Base-by-base conservation (phyloP, 805 yeast genomes). In the Yarrowia bubula region DNA sequence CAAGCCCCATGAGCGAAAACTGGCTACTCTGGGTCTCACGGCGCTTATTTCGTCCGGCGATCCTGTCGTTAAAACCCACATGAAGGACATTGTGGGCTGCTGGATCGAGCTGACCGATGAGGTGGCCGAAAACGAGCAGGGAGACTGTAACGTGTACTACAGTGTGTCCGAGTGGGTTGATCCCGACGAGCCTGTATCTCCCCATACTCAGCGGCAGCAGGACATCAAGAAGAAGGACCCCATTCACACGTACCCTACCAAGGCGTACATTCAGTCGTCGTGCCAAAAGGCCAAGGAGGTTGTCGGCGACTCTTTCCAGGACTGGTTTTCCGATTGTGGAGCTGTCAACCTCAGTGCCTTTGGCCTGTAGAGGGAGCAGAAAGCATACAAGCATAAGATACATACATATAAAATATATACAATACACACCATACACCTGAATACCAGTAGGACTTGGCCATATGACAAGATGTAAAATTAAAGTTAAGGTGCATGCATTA, bases 1-100 rank as follows among this genome's bases (percentile, higher is more conserved):
- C 46, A 91, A 87, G 70, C 92, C 96, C 0, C 81, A 90, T 66
- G 84, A 85, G 69, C 84, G 88, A 67, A 93, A 93, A 74, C 77
- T 87, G 62, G 85, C 83, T 68, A 76, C 86, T 3, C 73, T 90
- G 66, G 95, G 90, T 0, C 73, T 89, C 8, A 76, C 87, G 3
- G 76, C 86, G 10, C 69, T 88, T 60, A 69, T 84, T 11, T 74
- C 80, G 33, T 75, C 81, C 1, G 78, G 78, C 1, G 67, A 72
- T 28, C 66, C 71, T 1, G 69, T 73, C 1, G 69, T 77, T 13
- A 68, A 76, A 55, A 68, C 72, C n/a, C 75, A 69, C 50, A 72
- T 64, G 7, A 72, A 73, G 31, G 71, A 73, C 2, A 69, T 78
- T 10, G 73, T 83, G 5, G 74, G 79, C 2, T 68, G 81, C 7